A percentile compares a stretch with the other conserved stretches of the same genome.
phyloP scores from a whole-genome alignment of 257 asterid species.

The Primulina huaijiensis region DNA sequence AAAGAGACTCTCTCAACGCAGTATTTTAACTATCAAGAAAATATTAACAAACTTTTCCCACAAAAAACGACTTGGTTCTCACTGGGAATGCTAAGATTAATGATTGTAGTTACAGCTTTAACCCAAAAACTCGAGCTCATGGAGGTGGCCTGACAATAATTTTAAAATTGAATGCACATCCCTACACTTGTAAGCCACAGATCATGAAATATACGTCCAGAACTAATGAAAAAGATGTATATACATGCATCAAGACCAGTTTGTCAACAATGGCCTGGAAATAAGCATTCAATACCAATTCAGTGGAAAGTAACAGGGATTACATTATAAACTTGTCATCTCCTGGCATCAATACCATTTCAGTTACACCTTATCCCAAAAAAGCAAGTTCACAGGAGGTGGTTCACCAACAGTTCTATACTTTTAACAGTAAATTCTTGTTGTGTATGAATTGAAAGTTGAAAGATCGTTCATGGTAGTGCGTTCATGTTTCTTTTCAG shows the following conservation, averaged over 20 bases:
- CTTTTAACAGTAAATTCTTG: neutral
- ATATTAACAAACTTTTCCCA: neutral
- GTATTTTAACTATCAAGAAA: neutral
- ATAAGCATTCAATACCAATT: too few relatives aligned
- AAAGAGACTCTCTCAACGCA: neutral
- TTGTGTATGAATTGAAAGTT: neutral
- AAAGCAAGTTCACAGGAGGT: neutral
- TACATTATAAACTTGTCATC: too few relatives aligned
- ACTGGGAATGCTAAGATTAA: neutral
- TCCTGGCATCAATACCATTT: too few relatives aligned
- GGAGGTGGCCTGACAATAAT: neutral
- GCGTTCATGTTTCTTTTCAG: constrained; percentile 38
- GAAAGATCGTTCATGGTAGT: neutral
- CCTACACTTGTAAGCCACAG: neutral
- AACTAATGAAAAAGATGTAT: neutral
- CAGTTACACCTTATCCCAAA: too few relatives aligned
- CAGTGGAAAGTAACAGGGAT: too few relatives aligned
- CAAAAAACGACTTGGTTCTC: neutral
- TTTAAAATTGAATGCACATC: too few relatives aligned
- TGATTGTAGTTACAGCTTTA: neutral
- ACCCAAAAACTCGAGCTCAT: neutral
- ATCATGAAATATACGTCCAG: neutral
- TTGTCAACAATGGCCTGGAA: neutral
- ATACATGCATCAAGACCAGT: neutral
- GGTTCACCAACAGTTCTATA: neutral